Conservation (phyloP, 164 flowering plant species). For the Magnolia kwangsiensis region DNA sequence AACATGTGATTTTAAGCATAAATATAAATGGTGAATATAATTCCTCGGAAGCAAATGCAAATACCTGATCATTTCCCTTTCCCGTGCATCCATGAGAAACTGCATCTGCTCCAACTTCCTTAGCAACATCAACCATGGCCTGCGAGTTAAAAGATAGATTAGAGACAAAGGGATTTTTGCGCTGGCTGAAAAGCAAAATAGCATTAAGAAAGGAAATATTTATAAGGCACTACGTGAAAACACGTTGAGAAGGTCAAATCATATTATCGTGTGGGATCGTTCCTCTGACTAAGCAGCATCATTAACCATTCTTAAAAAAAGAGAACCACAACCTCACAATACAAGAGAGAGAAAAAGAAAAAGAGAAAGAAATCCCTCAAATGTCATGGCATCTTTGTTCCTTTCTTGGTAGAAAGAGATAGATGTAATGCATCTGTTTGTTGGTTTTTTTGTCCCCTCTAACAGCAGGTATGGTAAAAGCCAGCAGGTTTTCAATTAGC, state of each 20-base stretch:
- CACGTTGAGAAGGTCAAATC: neutral
- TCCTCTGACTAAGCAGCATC: neutral
- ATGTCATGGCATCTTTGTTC: no score
- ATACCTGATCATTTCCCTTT: slow-evolving; percentile 96
- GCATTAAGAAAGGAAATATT: neutral
- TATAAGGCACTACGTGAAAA: neutral
- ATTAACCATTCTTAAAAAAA: no score
- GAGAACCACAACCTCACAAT: neutral
- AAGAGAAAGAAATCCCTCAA: no score
- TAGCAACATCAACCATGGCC: slow-evolving; percentile 98
- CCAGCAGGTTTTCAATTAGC: no score
- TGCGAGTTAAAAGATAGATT: slow-evolving; percentile 20
- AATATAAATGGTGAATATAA: neutral
- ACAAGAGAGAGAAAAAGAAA: no score
- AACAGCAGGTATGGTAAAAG: no score
- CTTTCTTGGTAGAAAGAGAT: no score
- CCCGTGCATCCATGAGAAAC: slow-evolving; percentile 98
- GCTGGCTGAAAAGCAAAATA: neutral
- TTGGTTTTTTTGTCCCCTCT: no score
- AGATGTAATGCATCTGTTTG: no score
- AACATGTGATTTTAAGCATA: neutral
- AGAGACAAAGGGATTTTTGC: neutral
- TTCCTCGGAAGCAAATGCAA: neutral
- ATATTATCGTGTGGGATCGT: neutral
- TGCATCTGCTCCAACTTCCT: slow-evolving; percentile 97